phyloP scores from a whole-genome alignment of 2,329 filamentous ascomycete species.

The Diaporthe eres region DNA sequence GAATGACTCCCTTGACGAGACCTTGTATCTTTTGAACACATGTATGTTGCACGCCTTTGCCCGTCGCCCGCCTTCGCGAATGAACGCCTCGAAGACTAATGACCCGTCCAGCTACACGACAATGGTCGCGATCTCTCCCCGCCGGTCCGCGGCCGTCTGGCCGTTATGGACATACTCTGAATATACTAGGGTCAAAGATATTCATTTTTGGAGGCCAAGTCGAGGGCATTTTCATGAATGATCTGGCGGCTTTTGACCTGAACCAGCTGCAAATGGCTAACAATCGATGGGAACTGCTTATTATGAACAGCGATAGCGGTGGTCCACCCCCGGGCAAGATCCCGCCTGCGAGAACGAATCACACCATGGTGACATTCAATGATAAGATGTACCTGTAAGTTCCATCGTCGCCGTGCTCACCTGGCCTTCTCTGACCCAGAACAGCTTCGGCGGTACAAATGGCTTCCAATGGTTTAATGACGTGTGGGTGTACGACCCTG shows the following conservation, averaged over 20 bases:
- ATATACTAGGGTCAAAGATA: slow-evolving; percentile 96
- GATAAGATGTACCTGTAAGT: slow-evolving; percentile 94
- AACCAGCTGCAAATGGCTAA: slow-evolving; percentile 93
- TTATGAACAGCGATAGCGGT: slow-evolving; percentile 78
- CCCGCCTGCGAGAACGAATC: slow-evolving; percentile 93
- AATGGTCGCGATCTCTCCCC: slow-evolving; percentile 96
- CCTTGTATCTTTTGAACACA: slow-evolving; percentile 95
- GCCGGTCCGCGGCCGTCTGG: slow-evolving; percentile 88
- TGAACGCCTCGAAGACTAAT: slow-evolving; percentile 19
- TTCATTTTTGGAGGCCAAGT: slow-evolving; percentile 98
- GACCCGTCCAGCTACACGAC: slow-evolving; percentile 81
- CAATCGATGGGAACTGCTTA: slow-evolving; percentile 95
- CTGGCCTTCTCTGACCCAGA: slow-evolving; percentile 38
- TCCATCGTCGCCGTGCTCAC: not conserved
- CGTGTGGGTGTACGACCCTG: slow-evolving; percentile 95
- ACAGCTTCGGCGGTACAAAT: slow-evolving; percentile 96
- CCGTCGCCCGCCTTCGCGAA: not conserved
- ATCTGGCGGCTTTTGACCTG: slow-evolving; percentile 93
- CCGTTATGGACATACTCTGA: slow-evolving; percentile 95
- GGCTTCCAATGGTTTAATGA: slow-evolving; percentile 99
- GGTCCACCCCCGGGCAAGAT: slow-evolving; percentile 74
- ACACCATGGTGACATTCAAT: slow-evolving; percentile 90
- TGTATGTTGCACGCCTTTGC: slow-evolving; percentile 72
- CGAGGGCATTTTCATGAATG: slow-evolving; percentile 98
- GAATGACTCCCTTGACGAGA: slow-evolving; percentile 91